These are phyloP conservation scores for Eucalyptus lansdowneana DNA, from an alignment of 345 rosid species.

Conservation along the genomic window DNA sequence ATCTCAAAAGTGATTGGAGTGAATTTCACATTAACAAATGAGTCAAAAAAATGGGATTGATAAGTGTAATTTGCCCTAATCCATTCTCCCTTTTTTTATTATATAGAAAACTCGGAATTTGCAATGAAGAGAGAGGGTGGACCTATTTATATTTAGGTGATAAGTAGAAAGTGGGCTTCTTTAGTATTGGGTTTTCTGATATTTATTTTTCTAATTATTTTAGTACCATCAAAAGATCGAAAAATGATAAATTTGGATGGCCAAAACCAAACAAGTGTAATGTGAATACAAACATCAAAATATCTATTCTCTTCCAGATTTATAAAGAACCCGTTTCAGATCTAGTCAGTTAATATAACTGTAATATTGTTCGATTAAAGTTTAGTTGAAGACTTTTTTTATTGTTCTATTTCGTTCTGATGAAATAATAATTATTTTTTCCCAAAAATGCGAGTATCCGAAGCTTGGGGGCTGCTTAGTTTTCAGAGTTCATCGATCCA, in stretches of 20 bases:
- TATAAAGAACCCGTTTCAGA: background rate
- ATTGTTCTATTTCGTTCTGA: background rate
- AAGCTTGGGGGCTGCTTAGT: background rate
- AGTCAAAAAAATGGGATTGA: rapidly evolving
- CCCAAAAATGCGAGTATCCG: background rate
- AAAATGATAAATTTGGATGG: background rate
- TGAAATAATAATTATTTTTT: background rate
- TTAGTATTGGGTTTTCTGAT: rapidly evolving
- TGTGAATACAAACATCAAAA: background rate
- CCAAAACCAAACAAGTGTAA: rapidly evolving
- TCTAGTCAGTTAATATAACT: background rate
- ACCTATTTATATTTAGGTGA: background rate
- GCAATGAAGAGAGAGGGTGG: background rate
- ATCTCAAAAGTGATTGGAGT: background rate
- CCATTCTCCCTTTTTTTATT: background rate
- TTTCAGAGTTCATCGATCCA: background rate
- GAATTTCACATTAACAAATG: background rate
- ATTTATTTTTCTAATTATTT: background rate
- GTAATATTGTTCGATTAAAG: background rate
- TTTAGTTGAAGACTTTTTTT: background rate
- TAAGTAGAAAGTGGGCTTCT: rapidly evolving
- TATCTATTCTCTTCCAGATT: background rate
- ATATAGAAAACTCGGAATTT: background rate
- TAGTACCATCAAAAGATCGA: rapidly evolving
- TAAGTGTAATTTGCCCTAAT: rapidly evolving